A percentile compares a stretch with the other conserved stretches of the same genome.
phyloP scores from a whole-genome alignment of 2,329 filamentous ascomycete species.

The Ambrosiella xylebori region DNA sequence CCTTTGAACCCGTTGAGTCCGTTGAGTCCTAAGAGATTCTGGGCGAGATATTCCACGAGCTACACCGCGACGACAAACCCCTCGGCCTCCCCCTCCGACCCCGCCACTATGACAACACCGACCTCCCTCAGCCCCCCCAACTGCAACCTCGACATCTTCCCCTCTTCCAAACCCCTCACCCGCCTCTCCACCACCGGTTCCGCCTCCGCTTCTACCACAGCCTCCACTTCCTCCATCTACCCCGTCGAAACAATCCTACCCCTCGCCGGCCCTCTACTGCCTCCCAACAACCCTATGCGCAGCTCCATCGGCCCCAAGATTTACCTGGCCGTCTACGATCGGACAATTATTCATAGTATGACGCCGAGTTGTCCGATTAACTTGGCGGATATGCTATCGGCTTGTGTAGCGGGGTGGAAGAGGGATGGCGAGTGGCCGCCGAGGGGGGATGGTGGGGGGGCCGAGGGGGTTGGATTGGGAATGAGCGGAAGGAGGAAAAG shows the following conservation, averaged over 20 bases:
- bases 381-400: constrained; percentile 58
- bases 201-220: not conserved
- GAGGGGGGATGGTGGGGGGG: constrained; percentile 32
- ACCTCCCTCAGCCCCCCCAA: constrained; percentile 3
- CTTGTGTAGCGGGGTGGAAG: constrained; percentile 83
- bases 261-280: constrained; percentile 54
- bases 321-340: constrained; percentile 75
- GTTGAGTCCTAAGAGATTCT: constrained; percentile 31
- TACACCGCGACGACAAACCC: constrained; percentile 23
- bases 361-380: constrained; percentile 82
- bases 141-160: constrained; percentile 20
- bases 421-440: constrained; percentile 87
- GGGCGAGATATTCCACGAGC: constrained; percentile 28
- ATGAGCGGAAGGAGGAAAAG: constrained; percentile 24
- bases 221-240: constrained; percentile 17
- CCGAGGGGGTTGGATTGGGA: constrained; percentile 20
- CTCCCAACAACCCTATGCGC: constrained; percentile 57
- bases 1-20: constrained; percentile 24
- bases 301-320: constrained; percentile 54
- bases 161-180: constrained; percentile 22
- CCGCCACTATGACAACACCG: constrained; percentile 1
- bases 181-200: constrained; percentile 20
- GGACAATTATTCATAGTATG: constrained; percentile 63
- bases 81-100: constrained; percentile 16
- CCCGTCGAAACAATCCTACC: constrained; percentile 51